phyloP scores from a whole-genome alignment of 129 eudicot species.

The sunflower (Helianthus annuus) region HanXRQr2.0-SUNRISE NC_035439.2:121009417-121009916 shows the following conservation, averaged over 20 bases:
- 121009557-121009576: too few species aligned
- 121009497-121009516: neutral
- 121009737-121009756: conserved; percentile 16
- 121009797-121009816: conserved; percentile 1
- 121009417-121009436: neutral
- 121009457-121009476: neutral
- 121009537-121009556: neutral
- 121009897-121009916: neutral
- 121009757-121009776: neutral
- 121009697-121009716: neutral
- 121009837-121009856: neutral
- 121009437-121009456: conserved; percentile 7
- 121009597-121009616: neutral
- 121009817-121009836: neutral
- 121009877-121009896: neutral
- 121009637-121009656: too few species aligned
- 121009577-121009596: neutral
- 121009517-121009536: neutral
- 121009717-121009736: conserved; percentile 21
- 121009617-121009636: too few species aligned
- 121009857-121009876: neutral
- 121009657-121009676: too few species aligned
- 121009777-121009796: neutral
- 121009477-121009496: conserved; percentile 15
- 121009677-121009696: neutral